phyloP scores from a whole-genome alignment of 805 yeast genomes.

The Starmerella etchellsii region DNA sequence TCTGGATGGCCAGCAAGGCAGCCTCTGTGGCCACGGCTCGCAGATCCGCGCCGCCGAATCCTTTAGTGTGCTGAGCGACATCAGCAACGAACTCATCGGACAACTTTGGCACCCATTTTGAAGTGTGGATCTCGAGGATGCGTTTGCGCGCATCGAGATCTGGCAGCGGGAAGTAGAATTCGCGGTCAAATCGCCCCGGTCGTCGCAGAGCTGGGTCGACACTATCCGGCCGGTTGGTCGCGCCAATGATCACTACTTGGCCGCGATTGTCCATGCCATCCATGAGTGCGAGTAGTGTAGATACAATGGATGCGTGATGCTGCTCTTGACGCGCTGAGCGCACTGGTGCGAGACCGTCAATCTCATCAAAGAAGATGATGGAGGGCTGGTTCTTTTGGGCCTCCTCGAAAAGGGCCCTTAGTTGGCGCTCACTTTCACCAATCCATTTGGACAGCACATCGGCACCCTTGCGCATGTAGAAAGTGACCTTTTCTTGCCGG shows the following conservation, averaged over 20 bases:
- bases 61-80: slow-evolving; percentile 73
- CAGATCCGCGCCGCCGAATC: slow-evolving; percentile 96
- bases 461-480: slow-evolving; percentile 97
- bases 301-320: slow-evolving; percentile 93
- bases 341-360: slow-evolving; percentile 96
- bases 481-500: slow-evolving; percentile 73
- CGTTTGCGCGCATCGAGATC: slow-evolving; percentile 64
- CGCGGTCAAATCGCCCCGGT: slow-evolving; percentile 95
- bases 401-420: slow-evolving; percentile 82
- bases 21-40: slow-evolving; percentile 93
- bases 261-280: slow-evolving; percentile 99
- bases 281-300: slow-evolving; percentile 89
- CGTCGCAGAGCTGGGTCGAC: slow-evolving; percentile 96
- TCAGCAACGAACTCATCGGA: slow-evolving; percentile 44
- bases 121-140: slow-evolving; percentile 74
- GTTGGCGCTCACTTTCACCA: slow-evolving; percentile 95
- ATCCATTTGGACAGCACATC: slow-evolving; percentile 97
- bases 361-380: slow-evolving; percentile 92
- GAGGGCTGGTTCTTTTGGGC: slow-evolving; percentile 93
- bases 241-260: slow-evolving; percentile 95
- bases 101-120: slow-evolving; percentile 73
- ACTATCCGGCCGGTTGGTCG: slow-evolving; percentile 94
- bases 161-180: slow-evolving; percentile 90
- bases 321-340: slow-evolving; percentile 96
- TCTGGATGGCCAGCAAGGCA: slow-evolving; percentile 79